These are phyloP conservation scores for Termitomyces sp. DNA, from an alignment of 768 basidiomycete genomes.

Conservation along the genomic window DNA sequence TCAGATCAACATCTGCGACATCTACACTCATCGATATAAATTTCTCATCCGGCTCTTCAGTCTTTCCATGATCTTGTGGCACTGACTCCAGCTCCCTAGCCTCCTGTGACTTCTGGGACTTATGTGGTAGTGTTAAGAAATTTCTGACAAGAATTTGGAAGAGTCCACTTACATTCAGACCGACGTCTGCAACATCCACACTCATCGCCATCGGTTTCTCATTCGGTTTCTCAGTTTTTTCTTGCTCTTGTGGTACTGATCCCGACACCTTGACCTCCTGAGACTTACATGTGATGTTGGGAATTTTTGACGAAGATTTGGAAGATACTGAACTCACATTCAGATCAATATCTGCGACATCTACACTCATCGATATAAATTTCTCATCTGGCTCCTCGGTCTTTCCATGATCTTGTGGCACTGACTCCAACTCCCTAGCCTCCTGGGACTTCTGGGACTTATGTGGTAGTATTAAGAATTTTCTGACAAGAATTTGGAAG, in stretches of 20 bases:
- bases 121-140: too few relatives aligned
- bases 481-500: background rate
- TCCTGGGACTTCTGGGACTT: background rate
- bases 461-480: background rate
- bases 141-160: background rate
- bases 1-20: slow-evolving; percentile 11
- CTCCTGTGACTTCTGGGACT: background rate
- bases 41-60: background rate
- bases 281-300: too few relatives aligned
- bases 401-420: background rate
- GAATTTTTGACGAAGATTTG: background rate
- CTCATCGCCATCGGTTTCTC: background rate
- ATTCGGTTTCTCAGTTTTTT: background rate
- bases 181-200: background rate
- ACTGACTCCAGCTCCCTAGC: background rate
- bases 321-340: background rate
- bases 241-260: background rate
- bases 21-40: slow-evolving; percentile 7
- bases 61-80: background rate
- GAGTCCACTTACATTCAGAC: background rate
- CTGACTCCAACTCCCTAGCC: background rate
- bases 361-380: slow-evolving; percentile 1
- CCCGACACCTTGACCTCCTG: background rate
- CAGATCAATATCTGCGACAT: background rate
- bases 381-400: background rate